A percentile compares a stretch with the other conserved stretches of the same genome.
Evolutionary conservation across 1,139 yeast genomes (phyloP).

Genomic region (Blastobotrys serpentis): DNA sequence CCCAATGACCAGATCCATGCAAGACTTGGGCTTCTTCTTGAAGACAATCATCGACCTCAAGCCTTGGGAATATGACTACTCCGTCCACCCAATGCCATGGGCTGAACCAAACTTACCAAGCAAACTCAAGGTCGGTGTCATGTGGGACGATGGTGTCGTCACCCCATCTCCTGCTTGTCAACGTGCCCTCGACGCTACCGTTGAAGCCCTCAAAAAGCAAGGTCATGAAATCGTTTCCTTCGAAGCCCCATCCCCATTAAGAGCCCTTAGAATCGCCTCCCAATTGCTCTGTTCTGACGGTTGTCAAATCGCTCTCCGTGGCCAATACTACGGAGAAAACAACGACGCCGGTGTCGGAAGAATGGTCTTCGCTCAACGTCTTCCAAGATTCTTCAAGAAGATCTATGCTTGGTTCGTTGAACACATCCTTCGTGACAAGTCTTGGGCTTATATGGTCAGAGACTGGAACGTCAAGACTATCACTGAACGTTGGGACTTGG

Average conservation of each 20-base stretch:
- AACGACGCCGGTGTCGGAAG: constrained; percentile 42
- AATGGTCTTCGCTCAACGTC: constrained; percentile 34
- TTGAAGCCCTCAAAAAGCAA: constrained; percentile 46
- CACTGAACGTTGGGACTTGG: constrained; percentile 41
- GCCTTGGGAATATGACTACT: constrained; percentile 68
- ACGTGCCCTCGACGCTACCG: constrained; percentile 51
- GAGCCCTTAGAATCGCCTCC: constrained; percentile 42
- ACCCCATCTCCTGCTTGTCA: constrained; percentile 63
- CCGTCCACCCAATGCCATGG: constrained; percentile 62
- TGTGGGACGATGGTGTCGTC: constrained; percentile 47
- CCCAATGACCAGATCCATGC: constrained; percentile 57
- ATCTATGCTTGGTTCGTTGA: constrained; percentile 41
- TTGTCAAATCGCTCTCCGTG: constrained; percentile 36
- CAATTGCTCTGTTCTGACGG: constrained; percentile 41
- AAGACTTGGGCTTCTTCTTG: constrained; percentile 64
- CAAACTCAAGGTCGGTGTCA: constrained; percentile 49
- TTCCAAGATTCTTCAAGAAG: constrained; percentile 40
- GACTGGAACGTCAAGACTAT: constrained; percentile 42
- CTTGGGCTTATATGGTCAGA: constrained; percentile 44
- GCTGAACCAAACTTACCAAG: constrained; percentile 46
- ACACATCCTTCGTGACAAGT: constrained; percentile 38
- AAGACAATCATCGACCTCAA: constrained; percentile 52
- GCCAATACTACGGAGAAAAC: constrained; percentile 37
- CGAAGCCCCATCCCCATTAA: constrained; percentile 46
- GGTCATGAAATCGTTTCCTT: constrained; percentile 66